phyloP scores from a whole-genome alignment of 2,329 filamentous ascomycete genomes.

The Neofusicoccum sp. region DNA sequence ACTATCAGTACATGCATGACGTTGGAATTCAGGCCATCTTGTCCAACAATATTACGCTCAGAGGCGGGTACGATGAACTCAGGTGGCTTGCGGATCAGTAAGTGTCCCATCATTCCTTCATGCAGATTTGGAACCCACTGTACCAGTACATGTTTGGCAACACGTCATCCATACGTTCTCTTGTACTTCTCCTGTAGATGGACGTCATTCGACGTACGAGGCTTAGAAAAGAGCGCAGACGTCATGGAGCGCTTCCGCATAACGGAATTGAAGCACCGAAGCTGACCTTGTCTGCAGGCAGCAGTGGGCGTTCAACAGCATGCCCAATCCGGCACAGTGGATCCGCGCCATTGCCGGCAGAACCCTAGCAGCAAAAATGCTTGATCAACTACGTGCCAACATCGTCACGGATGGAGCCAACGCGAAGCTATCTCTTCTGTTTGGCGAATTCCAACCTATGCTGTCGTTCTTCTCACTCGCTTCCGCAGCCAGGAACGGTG shows the following conservation, averaged over 20 bases:
- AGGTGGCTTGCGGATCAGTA: slow-evolving; percentile 24
- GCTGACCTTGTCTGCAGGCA: slow-evolving; percentile 31
- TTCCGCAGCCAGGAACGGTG: not conserved
- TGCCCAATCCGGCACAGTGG: slow-evolving; percentile 30
- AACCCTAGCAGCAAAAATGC: slow-evolving; percentile 33
- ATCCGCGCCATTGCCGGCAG: slow-evolving; percentile 38
- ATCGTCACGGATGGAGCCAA: slow-evolving; percentile 27
- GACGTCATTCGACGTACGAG: too few species aligned
- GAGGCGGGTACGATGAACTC: slow-evolving; percentile 25
- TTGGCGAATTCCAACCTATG: slow-evolving; percentile 51
- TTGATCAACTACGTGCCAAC: slow-evolving; percentile 32
- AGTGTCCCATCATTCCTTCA: not conserved
- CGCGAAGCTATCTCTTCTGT: slow-evolving; percentile 40
- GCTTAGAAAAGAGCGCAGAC: too few species aligned
- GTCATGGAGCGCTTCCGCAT: too few species aligned
- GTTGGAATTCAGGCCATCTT: slow-evolving; percentile 36
- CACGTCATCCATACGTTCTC: too few species aligned
- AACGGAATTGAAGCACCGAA: slow-evolving; percentile 23
- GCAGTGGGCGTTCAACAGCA: slow-evolving; percentile 43
- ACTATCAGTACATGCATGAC: slow-evolving; percentile 56
- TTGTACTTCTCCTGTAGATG: too few species aligned
- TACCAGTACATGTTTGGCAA: too few species aligned
- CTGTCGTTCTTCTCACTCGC: slow-evolving; percentile 52
- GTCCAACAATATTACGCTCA: slow-evolving; percentile 27
- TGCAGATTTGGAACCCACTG: not conserved